Percentiles rank a stretch among this genome's conserved stretches.
These are phyloP conservation scores for Cyclotella baltica DNA, from an alignment of 108 stramenopile genomes.

Conservation along the genomic window DNA sequence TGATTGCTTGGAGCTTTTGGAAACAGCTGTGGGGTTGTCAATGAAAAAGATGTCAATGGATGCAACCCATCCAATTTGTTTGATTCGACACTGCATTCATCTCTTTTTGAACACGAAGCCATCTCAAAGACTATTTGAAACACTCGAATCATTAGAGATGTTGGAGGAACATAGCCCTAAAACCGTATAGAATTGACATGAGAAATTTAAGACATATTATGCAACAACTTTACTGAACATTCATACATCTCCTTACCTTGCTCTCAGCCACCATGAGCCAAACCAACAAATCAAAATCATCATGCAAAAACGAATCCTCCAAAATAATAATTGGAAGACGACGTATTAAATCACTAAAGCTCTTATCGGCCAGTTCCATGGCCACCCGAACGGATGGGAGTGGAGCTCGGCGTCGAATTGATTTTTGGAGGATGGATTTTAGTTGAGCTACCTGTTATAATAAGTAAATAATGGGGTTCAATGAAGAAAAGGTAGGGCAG, in stretches of 20 bases:
- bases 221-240: background rate
- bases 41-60: slow-evolving; percentile 28
- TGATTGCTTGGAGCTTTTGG: background rate
- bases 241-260: slow-evolving; percentile 57
- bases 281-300: slow-evolving; percentile 78
- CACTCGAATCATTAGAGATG: slow-evolving; percentile 45
- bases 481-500: background rate
- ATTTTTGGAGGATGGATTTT: slow-evolving; percentile 91
- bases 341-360: slow-evolving; percentile 71
- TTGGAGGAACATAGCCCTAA: slow-evolving; percentile 44
- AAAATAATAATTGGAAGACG: slow-evolving; percentile 89
- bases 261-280: slow-evolving; percentile 93
- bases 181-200: background rate
- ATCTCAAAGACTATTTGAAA: slow-evolving; percentile 82
- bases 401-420: slow-evolving; percentile 77
- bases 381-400: slow-evolving; percentile 84
- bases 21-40: slow-evolving; percentile 34
- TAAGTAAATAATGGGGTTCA: background rate
- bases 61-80: background rate
- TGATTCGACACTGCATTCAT: slow-evolving; percentile 34
- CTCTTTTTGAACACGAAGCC: slow-evolving; percentile 77
- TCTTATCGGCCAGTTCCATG: slow-evolving; percentile 81
- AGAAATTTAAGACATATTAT: background rate
- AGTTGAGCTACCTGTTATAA: slow-evolving; percentile 58
- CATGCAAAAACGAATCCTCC: slow-evolving; percentile 92